phyloP scores from a whole-genome alignment of 2,329 filamentous ascomycete species.

The Massarina eburnea region DNA sequence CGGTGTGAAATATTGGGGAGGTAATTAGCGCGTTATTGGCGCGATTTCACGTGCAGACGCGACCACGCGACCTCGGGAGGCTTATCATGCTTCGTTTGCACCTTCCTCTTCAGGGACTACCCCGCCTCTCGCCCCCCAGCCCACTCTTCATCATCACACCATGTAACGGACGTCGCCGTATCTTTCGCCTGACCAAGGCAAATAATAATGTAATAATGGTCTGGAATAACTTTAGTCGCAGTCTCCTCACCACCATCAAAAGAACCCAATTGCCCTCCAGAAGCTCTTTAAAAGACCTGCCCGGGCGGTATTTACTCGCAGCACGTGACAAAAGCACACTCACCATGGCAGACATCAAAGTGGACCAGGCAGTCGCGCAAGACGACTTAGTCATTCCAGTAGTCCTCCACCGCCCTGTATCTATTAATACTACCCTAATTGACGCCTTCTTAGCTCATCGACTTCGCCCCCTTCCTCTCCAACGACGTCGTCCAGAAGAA shows the following conservation, averaged over 20 bases:
- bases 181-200: background rate
- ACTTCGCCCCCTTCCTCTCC: constrained; percentile 73
- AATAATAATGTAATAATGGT: too few relatives aligned
- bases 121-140: background rate
- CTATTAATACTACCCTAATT: constrained; percentile 2
- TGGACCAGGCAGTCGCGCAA: constrained; percentile 40
- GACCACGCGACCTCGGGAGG: too few relatives aligned
- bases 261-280: too few relatives aligned
- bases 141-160: background rate
- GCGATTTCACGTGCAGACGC: too few relatives aligned
- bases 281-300: too few relatives aligned
- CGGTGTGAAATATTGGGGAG: too few relatives aligned
- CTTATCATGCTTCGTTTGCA: background rate
- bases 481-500: constrained; percentile 63
- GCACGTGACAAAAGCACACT: background rate
- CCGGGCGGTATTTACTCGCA: too few relatives aligned
- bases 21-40: too few relatives aligned
- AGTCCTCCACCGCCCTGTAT: background rate
- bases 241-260: too few relatives aligned
- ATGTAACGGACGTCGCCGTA: background rate
- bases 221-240: too few relatives aligned
- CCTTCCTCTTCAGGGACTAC: background rate
- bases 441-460: constrained; percentile 62
- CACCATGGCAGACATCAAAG: constrained; percentile 25
- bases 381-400: constrained; percentile 45